A percentile compares a stretch with the other conserved stretches of the same genome.
These are phyloP conservation scores for Ulvella scutata DNA, from an alignment of 139 green algal species.

Conservation along the genomic window DNA sequence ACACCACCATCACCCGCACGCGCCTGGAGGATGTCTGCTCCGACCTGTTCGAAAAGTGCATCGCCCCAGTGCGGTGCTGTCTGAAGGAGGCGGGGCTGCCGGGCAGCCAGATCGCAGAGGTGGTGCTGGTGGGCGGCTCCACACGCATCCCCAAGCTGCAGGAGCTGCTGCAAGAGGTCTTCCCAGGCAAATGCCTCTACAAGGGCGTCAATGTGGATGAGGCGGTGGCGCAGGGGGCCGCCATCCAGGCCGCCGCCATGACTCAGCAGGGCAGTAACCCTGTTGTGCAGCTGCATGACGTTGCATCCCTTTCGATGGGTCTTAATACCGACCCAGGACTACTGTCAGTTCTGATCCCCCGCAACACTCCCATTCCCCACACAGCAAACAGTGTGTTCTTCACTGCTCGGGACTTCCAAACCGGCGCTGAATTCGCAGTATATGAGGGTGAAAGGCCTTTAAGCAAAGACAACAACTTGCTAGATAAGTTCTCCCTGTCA, in stretches of 20 bases:
- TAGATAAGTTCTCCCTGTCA: slow-evolving; percentile 42
- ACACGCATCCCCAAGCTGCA: slow-evolving; percentile 11
- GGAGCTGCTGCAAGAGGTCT: slow-evolving; percentile 3
- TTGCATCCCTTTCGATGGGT: slow-evolving; percentile 88
- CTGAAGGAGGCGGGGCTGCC: neutral
- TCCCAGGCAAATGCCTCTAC: slow-evolving; percentile 1
- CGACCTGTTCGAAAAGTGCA: slow-evolving; percentile 4
- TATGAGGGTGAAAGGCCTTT: slow-evolving; percentile 41
- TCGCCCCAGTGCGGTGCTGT: neutral
- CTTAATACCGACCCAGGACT: slow-evolving; percentile 93
- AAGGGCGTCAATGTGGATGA: slow-evolving; percentile 39
- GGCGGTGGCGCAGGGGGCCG: slow-evolving; percentile 90
- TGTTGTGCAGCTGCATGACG: slow-evolving; percentile 78
- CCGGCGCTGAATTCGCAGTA: slow-evolving; percentile 31
- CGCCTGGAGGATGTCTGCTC: slow-evolving; percentile 7
- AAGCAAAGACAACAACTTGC: slow-evolving; percentile 37
- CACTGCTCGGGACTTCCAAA: slow-evolving; percentile 44
- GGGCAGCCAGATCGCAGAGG: neutral
- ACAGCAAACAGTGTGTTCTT: slow-evolving; percentile 46
- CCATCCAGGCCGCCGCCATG: slow-evolving; percentile 77
- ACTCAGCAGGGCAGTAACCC: slow-evolving; percentile 5
- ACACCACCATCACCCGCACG: slow-evolving; percentile 1
- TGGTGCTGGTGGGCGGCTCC: slow-evolving; percentile 10
- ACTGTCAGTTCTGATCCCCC: slow-evolving; percentile 89
- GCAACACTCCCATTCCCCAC: slow-evolving; percentile 91